Conservation (phyloP, 345 rosid genomes). For the Aquilaria malaccensis region DNA sequence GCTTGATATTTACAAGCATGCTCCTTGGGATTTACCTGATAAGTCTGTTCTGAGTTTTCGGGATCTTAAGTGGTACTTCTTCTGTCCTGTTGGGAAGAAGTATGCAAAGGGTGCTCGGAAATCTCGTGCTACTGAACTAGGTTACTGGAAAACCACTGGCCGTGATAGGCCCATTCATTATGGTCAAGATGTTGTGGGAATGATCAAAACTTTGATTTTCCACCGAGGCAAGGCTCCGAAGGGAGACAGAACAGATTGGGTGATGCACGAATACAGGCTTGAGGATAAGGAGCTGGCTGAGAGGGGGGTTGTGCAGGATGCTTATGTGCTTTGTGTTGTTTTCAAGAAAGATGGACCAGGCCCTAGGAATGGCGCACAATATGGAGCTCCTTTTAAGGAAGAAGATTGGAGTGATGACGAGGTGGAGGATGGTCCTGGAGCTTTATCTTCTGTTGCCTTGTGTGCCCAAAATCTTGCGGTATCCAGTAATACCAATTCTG, state of each 20-base stretch:
- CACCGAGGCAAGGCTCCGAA: constrained; percentile 43
- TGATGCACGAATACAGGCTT: constrained; percentile 74
- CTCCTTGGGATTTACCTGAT: constrained; percentile 68
- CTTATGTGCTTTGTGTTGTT: constrained; percentile 46
- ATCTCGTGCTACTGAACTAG: constrained; percentile 45
- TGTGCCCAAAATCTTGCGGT: background rate
- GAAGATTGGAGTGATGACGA: constrained; percentile 69
- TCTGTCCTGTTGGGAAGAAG: constrained; percentile 61
- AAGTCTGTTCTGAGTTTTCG: constrained; percentile 31
- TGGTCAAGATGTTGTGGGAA: constrained; percentile 41
- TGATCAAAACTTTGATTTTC: constrained; percentile 54
- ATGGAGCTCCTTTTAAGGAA: constrained; percentile 71
- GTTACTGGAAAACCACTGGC: constrained; percentile 80
- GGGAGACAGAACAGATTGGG: constrained; percentile 71
- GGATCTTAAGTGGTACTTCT: constrained; percentile 83
- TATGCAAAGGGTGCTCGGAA: constrained; percentile 34
- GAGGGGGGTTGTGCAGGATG: constrained; percentile 39
- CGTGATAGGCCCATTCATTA: constrained; percentile 47
- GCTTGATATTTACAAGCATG: constrained; percentile 48
- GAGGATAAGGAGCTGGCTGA: constrained; percentile 28
- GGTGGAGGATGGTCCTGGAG: constrained; percentile 7
- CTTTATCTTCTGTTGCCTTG: constrained; percentile 11
- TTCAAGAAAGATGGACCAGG: constrained; percentile 67
- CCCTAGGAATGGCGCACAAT: constrained; percentile 66
- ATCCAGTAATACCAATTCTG: constrained; percentile 10